Conservation (phyloP, 2,329 filamentous ascomycete species). For the Penicillium sumatraense region DNA sequence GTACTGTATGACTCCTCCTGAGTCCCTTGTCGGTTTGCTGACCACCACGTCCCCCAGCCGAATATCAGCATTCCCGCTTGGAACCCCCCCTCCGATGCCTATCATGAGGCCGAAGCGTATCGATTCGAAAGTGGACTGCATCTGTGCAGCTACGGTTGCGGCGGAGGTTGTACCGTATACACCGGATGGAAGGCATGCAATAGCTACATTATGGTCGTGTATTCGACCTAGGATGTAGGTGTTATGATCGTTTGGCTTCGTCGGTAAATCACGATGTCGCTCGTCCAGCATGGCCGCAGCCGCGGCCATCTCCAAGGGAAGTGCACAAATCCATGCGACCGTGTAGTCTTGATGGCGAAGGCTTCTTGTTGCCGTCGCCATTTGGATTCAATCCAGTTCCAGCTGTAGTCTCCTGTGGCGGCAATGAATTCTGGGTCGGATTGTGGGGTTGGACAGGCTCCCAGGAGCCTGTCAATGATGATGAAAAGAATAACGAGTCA, state of each 20-base stretch:
- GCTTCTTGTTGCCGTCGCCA: background rate
- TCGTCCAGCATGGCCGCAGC: constrained; percentile 12
- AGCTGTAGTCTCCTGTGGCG: no score
- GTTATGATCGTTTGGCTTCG: background rate
- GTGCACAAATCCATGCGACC: constrained; percentile 19
- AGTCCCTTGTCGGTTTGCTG: background rate
- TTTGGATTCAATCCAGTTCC: no score
- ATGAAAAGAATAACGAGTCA: no score
- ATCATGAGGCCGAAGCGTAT: background rate
- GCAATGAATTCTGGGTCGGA: no score
- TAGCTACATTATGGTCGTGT: background rate
- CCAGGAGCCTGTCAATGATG: no score
- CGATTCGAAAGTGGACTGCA: background rate
- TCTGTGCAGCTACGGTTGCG: background rate
- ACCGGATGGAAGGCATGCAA: background rate
- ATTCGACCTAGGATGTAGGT: background rate
- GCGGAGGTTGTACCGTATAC: background rate
- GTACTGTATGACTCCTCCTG: background rate
- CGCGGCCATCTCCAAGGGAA: constrained; percentile 14
- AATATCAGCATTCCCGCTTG: background rate
- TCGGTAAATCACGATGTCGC: background rate
- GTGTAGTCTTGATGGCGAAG: constrained; percentile 14
- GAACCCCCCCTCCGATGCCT: background rate
- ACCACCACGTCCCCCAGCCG: background rate
- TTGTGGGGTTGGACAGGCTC: no score